Base-by-base conservation (phyloP, 805 yeast species). In the Tetrapisispora pingtungensis region DNA sequence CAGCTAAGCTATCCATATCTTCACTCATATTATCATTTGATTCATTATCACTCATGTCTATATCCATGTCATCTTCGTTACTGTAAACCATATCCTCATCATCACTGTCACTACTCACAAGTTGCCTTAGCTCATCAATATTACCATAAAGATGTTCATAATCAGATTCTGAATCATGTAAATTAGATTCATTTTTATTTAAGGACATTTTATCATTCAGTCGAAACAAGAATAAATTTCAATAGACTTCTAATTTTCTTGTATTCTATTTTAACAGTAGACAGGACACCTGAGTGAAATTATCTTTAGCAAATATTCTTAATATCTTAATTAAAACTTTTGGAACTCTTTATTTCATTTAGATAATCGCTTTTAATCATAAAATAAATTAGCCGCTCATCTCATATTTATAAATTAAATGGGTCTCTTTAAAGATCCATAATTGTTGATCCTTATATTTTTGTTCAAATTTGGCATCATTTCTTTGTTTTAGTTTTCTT, bases 131-230 rank as follows among this genome's bases (percentile, higher is more conserved):
- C 19, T 67, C 66, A 43, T 68, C 70, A 22, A 67, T 52, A 31
- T 64, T 59, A 15, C 56, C 63, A 39, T 58, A 55, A 18, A 55
- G 40, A 27, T 61, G 65, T 10, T 58, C 66, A 26, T 61, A 61
- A 7, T 46, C 53, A 15, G 46, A 48, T 18, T 47, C 37, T 10
- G 34, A 32, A 10, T 28, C 43, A 20, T 15, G 24, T 5, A 14
- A 8, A 36, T n/a, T 17, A 12, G 17, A 40, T n/a, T 43, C 35
- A 19, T 28, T 13, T 5, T 19, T 32, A 7, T 15, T 32, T n/a
- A 12, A n/a, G 19, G 3, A 4, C 34, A 28, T 28, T 28, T 19
- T 20, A 7, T 14, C 13, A 18, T 6, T 18, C 34, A 28, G n/a
- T n/a, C n/a, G n/a, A n/a, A n/a, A n/a, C n/a, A n/a, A n/a, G n/a